These are phyloP conservation scores for Coprinopsis cinerea DNA, from an alignment of 768 basidiomycete species.

Conservation along the genomic window DNA sequence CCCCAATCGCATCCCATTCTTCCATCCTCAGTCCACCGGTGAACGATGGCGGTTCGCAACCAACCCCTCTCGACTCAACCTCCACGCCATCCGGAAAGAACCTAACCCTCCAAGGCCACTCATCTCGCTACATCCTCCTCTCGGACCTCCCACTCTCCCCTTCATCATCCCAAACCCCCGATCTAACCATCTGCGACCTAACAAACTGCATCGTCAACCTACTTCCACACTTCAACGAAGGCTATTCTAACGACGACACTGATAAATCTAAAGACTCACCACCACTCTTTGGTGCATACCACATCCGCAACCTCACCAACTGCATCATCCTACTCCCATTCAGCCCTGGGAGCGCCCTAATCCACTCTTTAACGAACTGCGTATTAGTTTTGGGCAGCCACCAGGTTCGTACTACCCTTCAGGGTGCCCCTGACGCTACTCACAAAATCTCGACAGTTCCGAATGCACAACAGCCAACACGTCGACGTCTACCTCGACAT, in stretches of 20 bases:
- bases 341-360: constrained; percentile 65
- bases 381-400: constrained; percentile 71
- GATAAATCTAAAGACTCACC: too few species aligned
- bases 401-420: too few species aligned
- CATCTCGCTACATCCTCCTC: constrained; percentile 41
- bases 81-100: constrained; percentile 23
- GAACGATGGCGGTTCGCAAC: background rate
- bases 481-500: constrained; percentile 65
- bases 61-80: constrained; percentile 1
- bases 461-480: constrained; percentile 71
- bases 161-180: constrained; percentile 31
- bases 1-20: constrained; percentile 7
- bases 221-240: constrained; percentile 20
- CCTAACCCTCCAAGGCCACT: constrained; percentile 23
- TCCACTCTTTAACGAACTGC: constrained; percentile 59
- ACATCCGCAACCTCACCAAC: constrained; percentile 54
- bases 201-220: constrained; percentile 69
- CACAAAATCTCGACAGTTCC: constrained; percentile 47
- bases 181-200: constrained; percentile 64
- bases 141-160: constrained; percentile 25
- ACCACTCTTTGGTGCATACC: constrained; percentile 37
- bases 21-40: background rate
- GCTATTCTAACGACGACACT: too few species aligned
- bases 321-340: constrained; percentile 61
- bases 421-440: background rate